These are phyloP conservation scores for Hibiscus syriacus DNA, from an alignment of 345 rosid genomes.

Conservation along the genomic window DNA sequence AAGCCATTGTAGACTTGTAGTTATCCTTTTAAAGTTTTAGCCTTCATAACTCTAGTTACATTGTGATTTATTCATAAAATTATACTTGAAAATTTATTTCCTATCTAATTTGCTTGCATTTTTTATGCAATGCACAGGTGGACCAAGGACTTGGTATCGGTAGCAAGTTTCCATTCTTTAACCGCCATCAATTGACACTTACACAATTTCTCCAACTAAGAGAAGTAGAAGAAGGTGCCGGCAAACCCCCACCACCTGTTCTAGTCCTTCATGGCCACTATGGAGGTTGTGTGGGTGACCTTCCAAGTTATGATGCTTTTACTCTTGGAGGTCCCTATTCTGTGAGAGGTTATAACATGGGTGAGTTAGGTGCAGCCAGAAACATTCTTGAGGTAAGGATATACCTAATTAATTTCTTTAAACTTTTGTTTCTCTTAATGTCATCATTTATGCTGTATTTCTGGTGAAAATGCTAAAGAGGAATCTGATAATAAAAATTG, in stretches of 20 bases:
- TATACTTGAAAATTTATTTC: not conserved
- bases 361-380: conserved; percentile 90
- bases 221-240: conserved; percentile 82
- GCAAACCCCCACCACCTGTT: conserved; percentile 77
- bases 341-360: conserved; percentile 98
- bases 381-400: conserved; percentile 75
- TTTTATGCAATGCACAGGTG: conserved; percentile 45
- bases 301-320: conserved; percentile 95
- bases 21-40: not conserved
- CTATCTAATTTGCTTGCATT: conserved; percentile 12
- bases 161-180: conserved; percentile 90
- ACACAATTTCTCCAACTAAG: conserved; percentile 79
- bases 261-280: conserved; percentile 93
- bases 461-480: not conserved
- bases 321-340: conserved; percentile 99
- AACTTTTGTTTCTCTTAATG: not conserved
- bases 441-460: not conserved
- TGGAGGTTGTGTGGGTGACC: conserved; percentile 96
- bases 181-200: conserved; percentile 85
- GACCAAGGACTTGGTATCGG: conserved; percentile 98
- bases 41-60: not conserved
- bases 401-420: no score
- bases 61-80: not conserved
- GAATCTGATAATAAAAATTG: not conserved
- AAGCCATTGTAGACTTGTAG: not conserved